Base-by-base conservation (phyloP, 345 rosid species). In the Eucalyptus erythrocorys region DNA sequence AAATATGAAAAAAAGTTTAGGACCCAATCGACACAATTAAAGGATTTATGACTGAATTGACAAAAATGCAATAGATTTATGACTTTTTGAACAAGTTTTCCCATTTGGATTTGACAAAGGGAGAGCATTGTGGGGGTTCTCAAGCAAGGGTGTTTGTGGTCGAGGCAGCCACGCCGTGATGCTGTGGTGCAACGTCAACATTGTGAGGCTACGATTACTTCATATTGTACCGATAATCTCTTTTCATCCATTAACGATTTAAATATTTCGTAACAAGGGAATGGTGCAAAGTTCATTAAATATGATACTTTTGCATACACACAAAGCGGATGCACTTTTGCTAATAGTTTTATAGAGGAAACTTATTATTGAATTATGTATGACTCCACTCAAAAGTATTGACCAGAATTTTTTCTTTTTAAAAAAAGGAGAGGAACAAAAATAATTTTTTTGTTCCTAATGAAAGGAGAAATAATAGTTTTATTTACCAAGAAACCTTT, bases 11-110 rank as follows among this genome's bases (percentile, higher is more conserved):
- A 51, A 19, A 51, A 1, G 7, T 15, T 49, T 49, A 15, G 0
- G 7, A 15, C 3, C 0, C 51, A 49, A 49, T 15, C 0, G 51
- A 19, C 3, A 49, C 0, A 49, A 49, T 49, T 49, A 49, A 53
- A 53, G 0, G 5, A 4, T 53, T 53, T 17, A 53, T 53, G 1
- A 53, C 2, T 53, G 4, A 53, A 21, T 53, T 19, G 10, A 16
- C 26, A 53, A 53, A 53, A 7, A 8, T 51, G 0, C 4, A 53
- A 48, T 48, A 51, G 4, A 51, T 21, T 53, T 53, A 21, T 21
- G 10, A 51, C 57, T 51, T 51, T 19, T 51, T 51, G 1, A 21
- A 51, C 10, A 51, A 51, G 8, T 51, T 51, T 51, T 0, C 6
- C 2, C 15, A 4, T 53, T 53, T 53, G 57, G 57, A 53, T 53